Percentiles rank a stretch among this genome's conserved stretches.
Evolutionary conservation across 306 rosid genomes (phyloP).

Genomic region (Trifolium fragiferum): DNA sequence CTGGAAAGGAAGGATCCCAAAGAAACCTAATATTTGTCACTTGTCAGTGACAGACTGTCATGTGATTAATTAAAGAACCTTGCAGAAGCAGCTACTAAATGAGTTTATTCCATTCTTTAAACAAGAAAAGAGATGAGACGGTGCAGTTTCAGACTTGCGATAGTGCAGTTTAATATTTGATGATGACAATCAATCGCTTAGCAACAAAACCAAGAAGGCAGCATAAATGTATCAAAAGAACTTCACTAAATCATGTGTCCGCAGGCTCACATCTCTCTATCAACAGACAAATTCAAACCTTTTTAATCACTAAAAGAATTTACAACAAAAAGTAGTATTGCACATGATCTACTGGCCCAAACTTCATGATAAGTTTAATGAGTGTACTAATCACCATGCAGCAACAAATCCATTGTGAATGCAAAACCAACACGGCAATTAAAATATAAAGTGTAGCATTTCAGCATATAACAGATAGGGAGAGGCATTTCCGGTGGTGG

Average conservation of each 20-base stretch:
- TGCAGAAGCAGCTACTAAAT: neutral
- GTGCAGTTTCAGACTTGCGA: conserved; percentile 7
- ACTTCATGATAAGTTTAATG: neutral
- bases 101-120: neutral
- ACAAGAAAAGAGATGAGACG: neutral
- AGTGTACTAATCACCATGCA: conserved; percentile 25
- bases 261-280: conserved; percentile 11
- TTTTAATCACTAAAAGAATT: conserved; percentile 21
- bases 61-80: conserved; percentile 3
- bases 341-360: conserved; percentile 4
- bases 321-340: neutral
- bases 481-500: neutral
- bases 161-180: conserved; percentile 2
- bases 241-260: neutral
- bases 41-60: neutral
- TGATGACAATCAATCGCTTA: neutral
- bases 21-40: conserved; percentile 1
- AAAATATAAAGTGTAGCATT: conserved; percentile 13
- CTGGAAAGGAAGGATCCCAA: neutral
- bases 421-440: conserved; percentile 24
- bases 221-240: neutral
- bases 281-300: neutral
- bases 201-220: neutral
- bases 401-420: conserved; percentile 16
- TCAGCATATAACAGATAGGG: neutral